Evolutionary conservation across 768 basidiomycete genomes (phyloP).

Genomic region (Termitomyces sp.): DNA sequence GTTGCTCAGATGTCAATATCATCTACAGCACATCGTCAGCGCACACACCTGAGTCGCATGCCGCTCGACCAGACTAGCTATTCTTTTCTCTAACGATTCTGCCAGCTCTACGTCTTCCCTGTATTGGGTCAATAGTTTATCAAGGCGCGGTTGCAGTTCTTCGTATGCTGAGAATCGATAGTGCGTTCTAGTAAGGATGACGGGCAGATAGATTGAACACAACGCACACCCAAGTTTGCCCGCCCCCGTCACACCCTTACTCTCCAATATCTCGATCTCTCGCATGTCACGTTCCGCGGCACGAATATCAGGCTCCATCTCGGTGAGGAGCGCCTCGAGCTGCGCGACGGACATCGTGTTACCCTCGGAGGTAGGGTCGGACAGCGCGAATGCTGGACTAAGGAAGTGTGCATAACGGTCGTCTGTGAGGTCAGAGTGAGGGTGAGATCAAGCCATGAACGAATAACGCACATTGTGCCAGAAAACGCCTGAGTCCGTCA

Average conservation of each 20-base stretch:
- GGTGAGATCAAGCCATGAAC: neutral
- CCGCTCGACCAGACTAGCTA: constrained; percentile 57
- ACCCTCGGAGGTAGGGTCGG: constrained; percentile 41
- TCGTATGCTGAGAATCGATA: constrained; percentile 33
- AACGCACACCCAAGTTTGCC: constrained; percentile 63
- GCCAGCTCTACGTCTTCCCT: constrained; percentile 55
- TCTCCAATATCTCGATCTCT: constrained; percentile 67
- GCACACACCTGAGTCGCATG: constrained; percentile 64
- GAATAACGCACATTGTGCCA: constrained; percentile 55
- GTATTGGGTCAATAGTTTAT: constrained; percentile 48
- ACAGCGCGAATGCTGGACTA: constrained; percentile 68
- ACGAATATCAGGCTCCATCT: constrained; percentile 83
- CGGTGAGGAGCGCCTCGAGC: constrained; percentile 62
- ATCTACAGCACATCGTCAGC: neutral
- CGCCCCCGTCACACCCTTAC: constrained; percentile 64
- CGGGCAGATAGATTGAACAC: neutral
- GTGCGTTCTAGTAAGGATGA: neutral
- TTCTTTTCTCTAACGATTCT: constrained; percentile 55
- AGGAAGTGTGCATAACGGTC: constrained; percentile 72
- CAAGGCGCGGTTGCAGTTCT: constrained; percentile 61
- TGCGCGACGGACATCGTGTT: constrained; percentile 57
- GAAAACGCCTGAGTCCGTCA: constrained; percentile 69
- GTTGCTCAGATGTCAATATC: neutral
- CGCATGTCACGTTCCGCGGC: constrained; percentile 77
- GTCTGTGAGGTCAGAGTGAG: constrained; percentile 34